Base-by-base conservation (phyloP, 495 filamentous ascomycete genomes). In the Chaetomium tenue region DNA sequence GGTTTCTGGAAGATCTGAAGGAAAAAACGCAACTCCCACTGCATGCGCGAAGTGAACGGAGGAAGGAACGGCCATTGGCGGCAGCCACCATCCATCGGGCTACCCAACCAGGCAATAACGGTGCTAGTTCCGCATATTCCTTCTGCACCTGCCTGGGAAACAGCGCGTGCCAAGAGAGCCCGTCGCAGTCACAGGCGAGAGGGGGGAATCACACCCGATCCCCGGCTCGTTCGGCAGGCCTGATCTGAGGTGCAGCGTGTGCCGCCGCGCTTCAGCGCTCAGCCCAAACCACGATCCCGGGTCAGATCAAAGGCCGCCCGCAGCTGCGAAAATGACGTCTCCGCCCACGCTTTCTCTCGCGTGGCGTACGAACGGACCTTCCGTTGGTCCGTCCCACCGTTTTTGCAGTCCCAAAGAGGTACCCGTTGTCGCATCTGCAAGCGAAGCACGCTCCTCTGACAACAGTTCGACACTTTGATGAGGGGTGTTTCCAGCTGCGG, bases 281-380 rank as follows among this genome's bases (percentile, higher is more conserved):
- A 66, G 65, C 57, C 65, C 54, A 60, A 68, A 61, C 68, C 67
- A 56, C 67, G 57, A 58, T 68, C 57, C 60, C 64, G 70, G 63
- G 67, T 68, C 65, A 66, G 63, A 63, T 68, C 48, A 60, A 25
- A 52, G 23, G 22, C 23, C 5, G 22, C 20, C 15, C 39, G 23
- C 54, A 37, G 33, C 33, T 37, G 33, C 1, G 33, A 37, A 26
- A 33, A 66, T 66, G 64, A 63, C 63, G 63, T 60, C 42, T 47
- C 55, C 39, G 23, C 12, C n/a, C 26, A 28, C 2, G 16, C 42
- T n/a, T n/a, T n/a, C 15, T 13, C 11, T 60, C 57, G 26, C 57
- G 40, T 51, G 58, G 44, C 16, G 48, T 25, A 23, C 26, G 39
- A 37, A 60, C 55, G 37, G 55, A 48, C 47, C 23, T 11, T 20